Base-by-base conservation (phyloP, 192 early-diverging fungal species). In the Coemansia javaensis region DNA sequence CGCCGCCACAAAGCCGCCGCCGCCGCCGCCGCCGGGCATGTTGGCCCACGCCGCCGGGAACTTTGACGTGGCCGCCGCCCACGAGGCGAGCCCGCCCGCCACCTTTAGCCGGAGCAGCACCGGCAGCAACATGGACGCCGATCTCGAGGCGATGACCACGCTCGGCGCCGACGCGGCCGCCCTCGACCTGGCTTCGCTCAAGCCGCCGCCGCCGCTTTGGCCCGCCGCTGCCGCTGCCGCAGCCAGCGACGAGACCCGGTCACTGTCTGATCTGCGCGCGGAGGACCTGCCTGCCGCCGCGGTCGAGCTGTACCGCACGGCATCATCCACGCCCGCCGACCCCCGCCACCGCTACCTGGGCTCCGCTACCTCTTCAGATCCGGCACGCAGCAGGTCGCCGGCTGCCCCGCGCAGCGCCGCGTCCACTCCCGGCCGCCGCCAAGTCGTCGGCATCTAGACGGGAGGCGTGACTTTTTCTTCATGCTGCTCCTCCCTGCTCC, bases 401-500 rank as follows among this genome's bases (percentile, higher is more conserved):
- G 56, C 64, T 6, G 68, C 68, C 11, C 68, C 68, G 6, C 61
- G 68, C 13, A 72, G 68, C 44, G 53, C 68, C 2, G 68, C 68
- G n/a, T 72, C 68, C 8, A 72, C 68, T 5, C 68, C 68, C 3
- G 68, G 68, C 0, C 62, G 68, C 6, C 68, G 62, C 16, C 57
- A 61, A 13, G 62, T 55, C 0, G 57, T 72, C 4, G 68, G 52
- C 9, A 49, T 65, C 27, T 72, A 28, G 43, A n/a, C n/a, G n/a
- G n/a, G n/a, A 9, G 2, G 40, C 7, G n/a, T 34, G 28, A 22
- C 28, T 27, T 22, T 37, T 24, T n/a, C 21, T 23, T 40, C 21
- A 11, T 43, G 9, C 8, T 37, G 28, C 5, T 5, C 28, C 10
- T n/a, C n/a, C n/a, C n/a, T n/a, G n/a, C n/a, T n/a, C n/a, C n/a